Percentiles rank a stretch among this genome's conserved stretches.
Evolutionary conservation across 1,284 basidiomycete species (phyloP).

Genomic region (Boletus semigastroideus): DNA sequence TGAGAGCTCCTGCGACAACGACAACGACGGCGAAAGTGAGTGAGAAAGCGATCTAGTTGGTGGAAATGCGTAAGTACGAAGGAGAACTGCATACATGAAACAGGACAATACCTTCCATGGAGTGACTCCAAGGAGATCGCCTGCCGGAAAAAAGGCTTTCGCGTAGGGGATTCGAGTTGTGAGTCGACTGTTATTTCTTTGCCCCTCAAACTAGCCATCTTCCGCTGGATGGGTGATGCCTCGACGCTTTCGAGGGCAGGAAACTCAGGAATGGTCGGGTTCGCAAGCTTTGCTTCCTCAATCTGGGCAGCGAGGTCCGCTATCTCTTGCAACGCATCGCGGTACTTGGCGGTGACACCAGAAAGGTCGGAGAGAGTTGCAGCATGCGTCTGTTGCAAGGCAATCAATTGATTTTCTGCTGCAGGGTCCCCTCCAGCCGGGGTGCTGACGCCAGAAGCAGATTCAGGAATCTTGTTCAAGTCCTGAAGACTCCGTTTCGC

Average conservation of each 20-base stretch:
- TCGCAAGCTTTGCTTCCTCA: constrained; percentile 72
- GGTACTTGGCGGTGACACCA: constrained; percentile 77
- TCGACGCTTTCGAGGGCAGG: constrained; percentile 49
- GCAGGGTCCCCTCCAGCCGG: constrained; percentile 35
- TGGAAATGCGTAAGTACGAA: constrained; percentile 9
- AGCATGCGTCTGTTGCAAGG: constrained; percentile 73
- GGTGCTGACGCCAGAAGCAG: constrained; percentile 30
- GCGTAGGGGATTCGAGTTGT: constrained; percentile 47
- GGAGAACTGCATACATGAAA: constrained; percentile 1
- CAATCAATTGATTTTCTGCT: constrained; percentile 57
- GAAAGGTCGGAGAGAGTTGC: constrained; percentile 80
- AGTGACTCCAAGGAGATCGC: constrained; percentile 82
- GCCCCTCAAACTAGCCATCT: constrained; percentile 47
- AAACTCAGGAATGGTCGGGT: constrained; percentile 45
- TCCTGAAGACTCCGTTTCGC: constrained; percentile 66
- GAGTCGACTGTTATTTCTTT: constrained; percentile 48
- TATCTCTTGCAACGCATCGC: constrained; percentile 86
- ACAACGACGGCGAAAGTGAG: constrained; percentile 84
- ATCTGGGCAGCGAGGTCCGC: constrained; percentile 83
- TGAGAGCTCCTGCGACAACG: constrained; percentile 94
- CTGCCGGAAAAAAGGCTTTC: constrained; percentile 80
- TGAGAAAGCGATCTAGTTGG: constrained; percentile 73
- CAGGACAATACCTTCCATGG: constrained; percentile 63
- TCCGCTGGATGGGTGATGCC: constrained; percentile 45
- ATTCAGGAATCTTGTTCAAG: constrained; percentile 24